phyloP scores from a whole-genome alignment of 2,329 filamentous ascomycete genomes.

The Phialocephala subalpina region DNA sequence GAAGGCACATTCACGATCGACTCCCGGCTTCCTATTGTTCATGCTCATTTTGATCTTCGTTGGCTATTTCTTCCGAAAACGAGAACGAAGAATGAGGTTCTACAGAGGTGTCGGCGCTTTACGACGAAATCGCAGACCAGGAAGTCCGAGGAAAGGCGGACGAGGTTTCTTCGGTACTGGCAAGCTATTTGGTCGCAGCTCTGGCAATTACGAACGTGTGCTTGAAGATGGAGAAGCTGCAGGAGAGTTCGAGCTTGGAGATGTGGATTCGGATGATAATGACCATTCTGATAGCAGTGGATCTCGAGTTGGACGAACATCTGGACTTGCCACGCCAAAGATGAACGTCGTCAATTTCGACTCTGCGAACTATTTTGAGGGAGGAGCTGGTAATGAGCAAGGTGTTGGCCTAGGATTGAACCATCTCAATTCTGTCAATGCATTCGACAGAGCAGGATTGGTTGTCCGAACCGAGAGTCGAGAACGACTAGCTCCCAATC shows the following conservation, averaged over 20 bases:
- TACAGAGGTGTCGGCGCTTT: slow-evolving; percentile 60
- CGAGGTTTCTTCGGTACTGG: slow-evolving; percentile 59
- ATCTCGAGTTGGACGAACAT: slow-evolving; percentile 64
- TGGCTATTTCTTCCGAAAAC: slow-evolving; percentile 78
- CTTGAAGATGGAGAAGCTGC: slow-evolving; percentile 78
- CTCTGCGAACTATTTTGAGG: slow-evolving; percentile 39
- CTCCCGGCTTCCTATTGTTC: slow-evolving; percentile 80
- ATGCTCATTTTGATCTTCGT: slow-evolving; percentile 75
- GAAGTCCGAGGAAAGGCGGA: slow-evolving; percentile 55
- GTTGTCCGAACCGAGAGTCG: slow-evolving; percentile 86
- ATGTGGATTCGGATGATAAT: slow-evolving; percentile 69
- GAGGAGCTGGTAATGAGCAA: slow-evolving; percentile 18
- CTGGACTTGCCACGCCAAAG: slow-evolving; percentile 74
- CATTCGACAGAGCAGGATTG: slow-evolving; percentile 74
- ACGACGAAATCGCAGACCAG: slow-evolving; percentile 53
- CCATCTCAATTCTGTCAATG: slow-evolving; percentile 39
- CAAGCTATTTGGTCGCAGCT: slow-evolving; percentile 70
- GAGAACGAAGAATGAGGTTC: slow-evolving; percentile 73
- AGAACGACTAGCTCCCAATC: slow-evolving; percentile 71
- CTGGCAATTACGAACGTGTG: slow-evolving; percentile 79
- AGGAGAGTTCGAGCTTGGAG: slow-evolving; percentile 80
- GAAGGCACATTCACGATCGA: slow-evolving; percentile 70
- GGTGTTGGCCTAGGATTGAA: slow-evolving; percentile 38
- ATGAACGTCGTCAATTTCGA: slow-evolving; percentile 62
- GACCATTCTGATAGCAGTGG: slow-evolving; percentile 69